Conservation (phyloP, 495 filamentous ascomycete genomes). For the Penicillium maclennaniae region DNA sequence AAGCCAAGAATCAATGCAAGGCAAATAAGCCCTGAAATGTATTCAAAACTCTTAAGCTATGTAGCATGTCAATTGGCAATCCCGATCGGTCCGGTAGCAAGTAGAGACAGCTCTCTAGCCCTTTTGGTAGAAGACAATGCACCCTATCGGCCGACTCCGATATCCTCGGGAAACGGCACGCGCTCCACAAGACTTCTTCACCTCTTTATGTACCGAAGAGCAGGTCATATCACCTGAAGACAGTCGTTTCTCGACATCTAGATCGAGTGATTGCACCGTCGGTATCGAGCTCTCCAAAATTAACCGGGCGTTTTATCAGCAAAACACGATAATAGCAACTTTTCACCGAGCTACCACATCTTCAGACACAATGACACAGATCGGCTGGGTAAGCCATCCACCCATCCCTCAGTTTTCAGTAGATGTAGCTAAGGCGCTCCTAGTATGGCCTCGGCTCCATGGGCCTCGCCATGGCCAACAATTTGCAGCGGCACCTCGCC, state of each 20-base stretch:
- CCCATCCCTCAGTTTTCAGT: not conserved
- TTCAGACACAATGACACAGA: slow-evolving; percentile 31
- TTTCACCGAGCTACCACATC: not conserved
- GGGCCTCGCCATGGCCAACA: slow-evolving; percentile 48
- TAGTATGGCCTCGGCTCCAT: slow-evolving; percentile 48
- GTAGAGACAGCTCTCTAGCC: slow-evolving; percentile 1
- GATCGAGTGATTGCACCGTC: not conserved
- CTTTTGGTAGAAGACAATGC: not conserved
- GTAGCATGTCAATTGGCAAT: not conserved
- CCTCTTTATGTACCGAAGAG: not conserved
- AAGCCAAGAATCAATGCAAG: not conserved
- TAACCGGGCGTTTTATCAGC: not conserved
- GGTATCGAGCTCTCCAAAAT: not conserved
- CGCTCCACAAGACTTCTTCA: slow-evolving; percentile 12
- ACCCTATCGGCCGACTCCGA: slow-evolving; percentile 30
- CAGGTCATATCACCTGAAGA: not conserved
- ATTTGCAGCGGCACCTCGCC: slow-evolving; percentile 43
- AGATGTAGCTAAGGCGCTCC: slow-evolving; percentile 3
- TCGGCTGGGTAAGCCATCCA: slow-evolving; percentile 38
- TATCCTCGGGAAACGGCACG: slow-evolving; percentile 22
- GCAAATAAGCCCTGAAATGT: not conserved
- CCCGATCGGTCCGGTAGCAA: not conserved
- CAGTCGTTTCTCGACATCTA: not conserved
- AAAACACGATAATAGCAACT: not conserved
- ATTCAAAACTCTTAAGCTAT: not conserved